Evolutionary conservation across 1,284 basidiomycete genomes (phyloP).

Genomic region (Boletus mariae): DNA sequence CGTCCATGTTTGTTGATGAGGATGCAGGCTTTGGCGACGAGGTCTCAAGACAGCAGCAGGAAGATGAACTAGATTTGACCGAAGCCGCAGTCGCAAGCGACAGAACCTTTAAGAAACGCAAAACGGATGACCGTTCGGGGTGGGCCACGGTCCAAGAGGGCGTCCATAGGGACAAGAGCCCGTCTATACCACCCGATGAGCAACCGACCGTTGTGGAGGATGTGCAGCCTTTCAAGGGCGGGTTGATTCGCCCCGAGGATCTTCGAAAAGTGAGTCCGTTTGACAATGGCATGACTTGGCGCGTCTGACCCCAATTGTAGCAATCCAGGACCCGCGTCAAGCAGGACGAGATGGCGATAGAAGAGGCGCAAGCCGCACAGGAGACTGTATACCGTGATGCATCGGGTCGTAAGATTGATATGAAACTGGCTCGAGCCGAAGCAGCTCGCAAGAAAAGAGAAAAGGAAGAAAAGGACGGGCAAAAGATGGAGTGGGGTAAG

Average conservation of each 20-base stretch:
- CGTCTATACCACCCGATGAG: slow-evolving; percentile 62
- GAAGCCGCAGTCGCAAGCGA: slow-evolving; percentile 68
- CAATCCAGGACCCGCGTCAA: slow-evolving; percentile 42
- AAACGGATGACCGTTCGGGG: slow-evolving; percentile 46
- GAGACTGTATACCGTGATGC: slow-evolving; percentile 95
- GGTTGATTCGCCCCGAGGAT: slow-evolving; percentile 69
- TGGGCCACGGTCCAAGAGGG: slow-evolving; percentile 57
- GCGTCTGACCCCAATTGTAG: slow-evolving; percentile 12
- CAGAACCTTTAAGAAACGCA: slow-evolving; percentile 74
- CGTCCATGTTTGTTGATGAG: slow-evolving; percentile 58
- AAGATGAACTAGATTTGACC: slow-evolving; percentile 51
- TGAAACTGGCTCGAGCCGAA: slow-evolving; percentile 79
- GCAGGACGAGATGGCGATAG: slow-evolving; percentile 41
- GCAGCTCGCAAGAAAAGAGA: slow-evolving; percentile 76
- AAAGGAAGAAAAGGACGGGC: slow-evolving; percentile 77
- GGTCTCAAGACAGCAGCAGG: slow-evolving; percentile 31
- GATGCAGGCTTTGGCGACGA: slow-evolving; percentile 62
- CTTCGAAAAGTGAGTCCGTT: slow-evolving; percentile 45
- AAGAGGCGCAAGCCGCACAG: slow-evolving; percentile 63
- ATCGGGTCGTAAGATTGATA: slow-evolving; percentile 85
- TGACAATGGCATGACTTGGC: background rate
- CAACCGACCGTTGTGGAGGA: slow-evolving; percentile 56
- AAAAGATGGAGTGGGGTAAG: slow-evolving; percentile 96
- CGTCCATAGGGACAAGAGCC: slow-evolving; percentile 42
- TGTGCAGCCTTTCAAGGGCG: slow-evolving; percentile 58